phyloP scores from a whole-genome alignment of 1,284 basidiomycete species.

The Coniferiporia sulphurascens region DNA sequence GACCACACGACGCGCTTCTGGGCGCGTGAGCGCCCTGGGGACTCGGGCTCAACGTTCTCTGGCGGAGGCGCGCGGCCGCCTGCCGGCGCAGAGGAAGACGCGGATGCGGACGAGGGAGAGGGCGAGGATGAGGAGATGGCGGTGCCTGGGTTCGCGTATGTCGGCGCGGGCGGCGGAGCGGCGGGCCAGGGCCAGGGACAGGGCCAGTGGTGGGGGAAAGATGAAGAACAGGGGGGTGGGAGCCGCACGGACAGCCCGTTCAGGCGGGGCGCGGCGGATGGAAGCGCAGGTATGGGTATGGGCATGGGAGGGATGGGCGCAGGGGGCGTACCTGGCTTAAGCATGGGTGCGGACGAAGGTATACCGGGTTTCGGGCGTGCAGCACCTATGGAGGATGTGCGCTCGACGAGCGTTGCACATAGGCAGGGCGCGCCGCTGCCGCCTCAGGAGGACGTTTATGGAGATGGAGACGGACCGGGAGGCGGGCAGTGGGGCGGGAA shows the following conservation, averaged over 20 bases:
- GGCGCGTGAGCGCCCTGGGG: conserved; percentile 83
- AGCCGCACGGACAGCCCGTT: neutral
- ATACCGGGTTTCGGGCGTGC: conserved; percentile 48
- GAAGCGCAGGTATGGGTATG: neutral
- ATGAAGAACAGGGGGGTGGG: conserved; percentile 29
- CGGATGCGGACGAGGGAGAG: conserved; percentile 58
- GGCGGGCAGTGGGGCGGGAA: conserved; percentile 3
- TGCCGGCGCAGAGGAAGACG: conserved; percentile 41
- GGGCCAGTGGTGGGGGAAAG: conserved; percentile 34
- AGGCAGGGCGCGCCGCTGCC: conserved; percentile 29
- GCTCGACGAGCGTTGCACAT: neutral
- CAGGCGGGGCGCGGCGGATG: neutral
- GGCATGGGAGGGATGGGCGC: conserved; percentile 18
- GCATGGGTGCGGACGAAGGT: conserved; percentile 39
- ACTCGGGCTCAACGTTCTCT: conserved; percentile 62
- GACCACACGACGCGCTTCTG: conserved; percentile 98
- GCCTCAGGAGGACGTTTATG: conserved; percentile 31
- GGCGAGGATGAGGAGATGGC: conserved; percentile 57
- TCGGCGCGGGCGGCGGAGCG: conserved; percentile 9
- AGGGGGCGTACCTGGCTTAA: conserved; percentile 16
- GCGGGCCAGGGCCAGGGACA: conserved; percentile 2
- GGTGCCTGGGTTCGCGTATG: conserved; percentile 20
- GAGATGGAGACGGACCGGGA: conserved; percentile 6
- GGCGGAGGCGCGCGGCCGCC: conserved; percentile 77
- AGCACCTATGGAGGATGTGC: conserved; percentile 24